Base-by-base conservation (phyloP, 805 yeast species). In the Yamadazyma insecticola region DNA sequence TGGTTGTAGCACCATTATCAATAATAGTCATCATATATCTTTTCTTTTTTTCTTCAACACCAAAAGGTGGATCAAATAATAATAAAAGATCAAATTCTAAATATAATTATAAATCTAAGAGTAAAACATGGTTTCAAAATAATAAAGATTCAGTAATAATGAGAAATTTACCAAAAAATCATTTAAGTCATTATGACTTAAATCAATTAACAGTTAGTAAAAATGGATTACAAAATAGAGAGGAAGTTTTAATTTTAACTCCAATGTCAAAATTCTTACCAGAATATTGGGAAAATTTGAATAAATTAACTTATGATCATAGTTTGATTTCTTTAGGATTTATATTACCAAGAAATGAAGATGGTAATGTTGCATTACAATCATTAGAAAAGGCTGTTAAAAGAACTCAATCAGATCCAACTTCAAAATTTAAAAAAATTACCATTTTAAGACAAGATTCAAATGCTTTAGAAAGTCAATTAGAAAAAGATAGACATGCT, bases 401-500 rank as follows among this genome's bases (percentile, higher is more conserved):
- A 47, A 60, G 62, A 44, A 69, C 78, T 19, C 96, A 88, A 62
- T 72, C 76, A 39, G 45, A 48, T 33, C 71, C 73, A 37, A 74
- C 71, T 41, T 63, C 72, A 43, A 74, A 87, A 51, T 92, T 85
- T 58, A 77, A 82, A 34, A 85, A 87, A 51, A 76, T 92, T 43
- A 84, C 95, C 14, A 81, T 92, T 26, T 67, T 92, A 51, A 77
- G 97, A 59, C 97, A 92, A 63, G 97, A 92, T 57, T 70, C 81
- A 18, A 81, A 82, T 24, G 77, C 94, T 5, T 71, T 87, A 42
- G 72, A 72, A 22, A 72, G 81, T 25, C 92, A 89, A 53, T 44
- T 47, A 24, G 99, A 92, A 55, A 82, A 84, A 57, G 95, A 86
- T 42, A 74, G 98, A 53, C 99, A 92, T 53, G 96, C 95, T 3